Evolutionary conservation across 192 early-diverging fungal species (phyloP).

Genomic region (Podila epicladia): DNA sequence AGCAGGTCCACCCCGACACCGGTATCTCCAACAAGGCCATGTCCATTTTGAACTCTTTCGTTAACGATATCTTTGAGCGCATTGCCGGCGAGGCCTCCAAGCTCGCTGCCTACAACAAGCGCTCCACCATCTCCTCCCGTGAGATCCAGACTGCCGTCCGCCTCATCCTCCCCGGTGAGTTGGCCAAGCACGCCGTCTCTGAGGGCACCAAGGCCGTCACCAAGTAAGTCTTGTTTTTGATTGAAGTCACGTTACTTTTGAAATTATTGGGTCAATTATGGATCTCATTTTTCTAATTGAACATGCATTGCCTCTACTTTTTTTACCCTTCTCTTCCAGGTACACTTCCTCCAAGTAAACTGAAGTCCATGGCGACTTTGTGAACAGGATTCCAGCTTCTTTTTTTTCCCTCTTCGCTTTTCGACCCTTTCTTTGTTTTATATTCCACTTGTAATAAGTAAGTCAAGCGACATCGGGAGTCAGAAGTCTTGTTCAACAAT

Average conservation of each 20-base stretch:
- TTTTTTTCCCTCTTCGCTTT: slow-evolving; percentile 23
- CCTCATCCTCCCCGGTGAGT: slow-evolving; percentile 86
- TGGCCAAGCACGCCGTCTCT: slow-evolving; percentile 97
- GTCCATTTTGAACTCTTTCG: slow-evolving; percentile 97
- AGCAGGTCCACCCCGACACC: slow-evolving; percentile 97
- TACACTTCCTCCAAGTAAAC: slow-evolving; percentile 85
- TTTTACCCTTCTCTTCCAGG: slow-evolving; percentile 63
- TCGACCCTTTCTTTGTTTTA: slow-evolving; percentile 24
- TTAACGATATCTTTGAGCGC: slow-evolving; percentile 97
- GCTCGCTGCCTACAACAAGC: slow-evolving; percentile 94
- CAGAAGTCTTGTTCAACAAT: too few species aligned
- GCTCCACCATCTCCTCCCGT: slow-evolving; percentile 93
- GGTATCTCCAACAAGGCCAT: slow-evolving; percentile 99
- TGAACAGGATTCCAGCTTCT: slow-evolving; percentile 12
- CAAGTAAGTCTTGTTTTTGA: slow-evolving; percentile 67
- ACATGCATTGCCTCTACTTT: slow-evolving; percentile 11
- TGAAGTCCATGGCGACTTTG: slow-evolving; percentile 2
- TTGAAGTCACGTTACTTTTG: too few species aligned
- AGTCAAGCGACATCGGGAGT: slow-evolving; percentile 1
- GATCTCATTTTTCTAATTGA: too few species aligned
- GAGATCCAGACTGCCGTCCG: slow-evolving; percentile 90
- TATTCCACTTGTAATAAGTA: slow-evolving; percentile 22
- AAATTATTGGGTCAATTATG: too few species aligned
- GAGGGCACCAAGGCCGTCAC: slow-evolving; percentile 98
- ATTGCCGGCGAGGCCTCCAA: slow-evolving; percentile 87